Evolutionary conservation across 768 basidiomycete species (phyloP), one percentile per base, ranked within the genome.

Genomic region (Phaeotremella fagi): DNA sequence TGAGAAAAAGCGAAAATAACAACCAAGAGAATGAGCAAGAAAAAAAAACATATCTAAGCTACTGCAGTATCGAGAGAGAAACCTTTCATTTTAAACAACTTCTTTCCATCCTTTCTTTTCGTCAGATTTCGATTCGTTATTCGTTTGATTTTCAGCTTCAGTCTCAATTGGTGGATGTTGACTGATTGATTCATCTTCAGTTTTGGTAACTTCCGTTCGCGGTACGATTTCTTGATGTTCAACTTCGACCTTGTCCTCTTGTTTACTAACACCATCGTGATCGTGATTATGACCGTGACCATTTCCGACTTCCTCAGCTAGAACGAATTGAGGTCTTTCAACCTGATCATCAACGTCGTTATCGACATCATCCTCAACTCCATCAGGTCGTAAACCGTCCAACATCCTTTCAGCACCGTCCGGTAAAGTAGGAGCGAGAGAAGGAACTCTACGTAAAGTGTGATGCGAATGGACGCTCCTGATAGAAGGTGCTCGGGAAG

Each of bases 371-470:
- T 60, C 63, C 28, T 36, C 33, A n/a, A 26, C 45, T 3, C 45
- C 50, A 23, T 18, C 46, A 35, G 66, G 71, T 24, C 71, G 62
- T 16, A 74, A 52, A 2, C 49, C 41, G 26, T 70, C 68, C n/a
- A 76, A 63, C 66, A 76, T 72, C 43, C 63, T 53, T 44, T 71
- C 73, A 16, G 73, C 75, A 11, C 75, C 69, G 27, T 70, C 73
- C 2, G 75, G 75, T 9, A 76, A 59, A 24, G 75, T 75, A 16
- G 75, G 69, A 22, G 68, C 63, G 36, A 61, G 49, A 23, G 54
- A 54, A 15, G 65, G 66, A 1, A 50, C 59, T 14, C 56, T 33
- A 15, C 42, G 41, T 1, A 60, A 42, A 7, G 57, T 31, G 28
- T 60, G 33, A 15, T 45, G 37, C 5, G 64, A 51, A 28, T 56